Conservation (phyloP, 2,329 filamentous ascomycete genomes). For the Akanthomyces dipterigenus region DNA sequence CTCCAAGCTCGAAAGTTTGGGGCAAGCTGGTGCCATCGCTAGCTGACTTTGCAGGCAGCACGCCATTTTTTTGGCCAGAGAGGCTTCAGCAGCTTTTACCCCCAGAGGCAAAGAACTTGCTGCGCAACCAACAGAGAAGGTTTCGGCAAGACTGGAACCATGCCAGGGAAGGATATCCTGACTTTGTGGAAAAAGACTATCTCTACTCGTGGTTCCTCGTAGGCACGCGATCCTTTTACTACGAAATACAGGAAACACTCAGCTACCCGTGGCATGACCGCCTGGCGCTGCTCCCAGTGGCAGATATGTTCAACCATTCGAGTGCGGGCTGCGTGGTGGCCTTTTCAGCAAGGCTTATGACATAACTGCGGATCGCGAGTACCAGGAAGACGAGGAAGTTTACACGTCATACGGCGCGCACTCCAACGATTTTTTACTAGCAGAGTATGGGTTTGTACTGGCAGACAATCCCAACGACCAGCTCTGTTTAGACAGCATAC, state of each 20-base stretch:
- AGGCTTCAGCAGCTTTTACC: conserved; percentile 42
- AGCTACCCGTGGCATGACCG: conserved; percentile 41
- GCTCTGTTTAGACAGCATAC: neutral
- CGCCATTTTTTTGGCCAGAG: conserved; percentile 38
- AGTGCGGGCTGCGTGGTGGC: conserved; percentile 45
- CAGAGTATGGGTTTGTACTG: conserved; percentile 54
- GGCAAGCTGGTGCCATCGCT: conserved; percentile 1
- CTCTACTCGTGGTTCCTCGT: conserved; percentile 47
- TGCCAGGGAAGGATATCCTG: conserved; percentile 23
- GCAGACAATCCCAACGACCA: conserved; percentile 43
- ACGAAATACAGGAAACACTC: conserved; percentile 33
- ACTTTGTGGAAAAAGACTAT: conserved; percentile 30
- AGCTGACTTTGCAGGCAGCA: conserved; percentile 15
- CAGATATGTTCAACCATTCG: conserved; percentile 58
- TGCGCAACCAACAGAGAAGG: conserved; percentile 45
- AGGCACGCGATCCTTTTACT: conserved; percentile 52
- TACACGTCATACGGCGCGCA: conserved; percentile 65
- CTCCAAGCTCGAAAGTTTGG: neutral
- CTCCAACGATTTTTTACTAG: conserved; percentile 64
- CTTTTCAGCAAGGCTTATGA: conserved; percentile 45
- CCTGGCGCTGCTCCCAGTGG: conserved; percentile 59
- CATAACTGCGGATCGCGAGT: conserved; percentile 44
- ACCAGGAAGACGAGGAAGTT: conserved; percentile 55
- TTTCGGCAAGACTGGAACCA: conserved; percentile 35
- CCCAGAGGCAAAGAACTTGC: conserved; percentile 32